phyloP scores from a whole-genome alignment of 108 stramenopile species.

The Skeletonema costatum region DNA sequence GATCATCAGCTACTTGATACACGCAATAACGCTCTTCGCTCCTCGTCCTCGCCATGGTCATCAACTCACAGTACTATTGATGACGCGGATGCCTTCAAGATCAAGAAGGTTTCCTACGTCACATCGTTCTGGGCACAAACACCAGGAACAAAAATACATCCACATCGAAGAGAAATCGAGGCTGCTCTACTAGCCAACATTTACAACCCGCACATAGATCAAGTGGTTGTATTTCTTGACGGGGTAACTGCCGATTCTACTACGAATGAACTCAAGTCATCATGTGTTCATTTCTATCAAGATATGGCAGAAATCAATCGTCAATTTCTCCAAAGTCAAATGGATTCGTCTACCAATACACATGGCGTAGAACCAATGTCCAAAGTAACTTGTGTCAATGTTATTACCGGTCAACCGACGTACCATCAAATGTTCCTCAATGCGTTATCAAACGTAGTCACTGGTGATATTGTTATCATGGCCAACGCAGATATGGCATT shows the following conservation, averaged over 20 bases:
- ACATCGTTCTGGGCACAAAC: not conserved
- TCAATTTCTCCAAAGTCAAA: not conserved
- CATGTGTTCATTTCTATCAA: not conserved
- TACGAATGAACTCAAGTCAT: not conserved
- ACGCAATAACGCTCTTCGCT: not conserved
- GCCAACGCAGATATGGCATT: constrained; percentile 1
- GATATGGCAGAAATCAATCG: not conserved
- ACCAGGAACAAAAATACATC: not conserved
- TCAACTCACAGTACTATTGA: not conserved
- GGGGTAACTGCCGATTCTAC: not conserved
- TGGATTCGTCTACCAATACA: not conserved
- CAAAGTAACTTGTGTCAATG: not conserved
- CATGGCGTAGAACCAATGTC: constrained; percentile 1
- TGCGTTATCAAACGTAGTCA: not conserved
- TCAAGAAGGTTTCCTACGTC: not conserved
- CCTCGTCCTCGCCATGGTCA: not conserved
- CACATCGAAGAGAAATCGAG: not conserved
- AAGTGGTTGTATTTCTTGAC: not conserved
- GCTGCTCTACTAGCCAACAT: not conserved
- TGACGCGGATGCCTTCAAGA: not conserved
- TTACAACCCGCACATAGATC: not conserved
- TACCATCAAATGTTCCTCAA: constrained; percentile 1
- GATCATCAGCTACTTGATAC: not conserved
- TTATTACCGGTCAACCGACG: not conserved
- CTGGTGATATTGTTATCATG: not conserved